Evolutionary conservation across 1,139 yeast species (phyloP).

Genomic region (Magnusiomyces fungicola): DNA sequence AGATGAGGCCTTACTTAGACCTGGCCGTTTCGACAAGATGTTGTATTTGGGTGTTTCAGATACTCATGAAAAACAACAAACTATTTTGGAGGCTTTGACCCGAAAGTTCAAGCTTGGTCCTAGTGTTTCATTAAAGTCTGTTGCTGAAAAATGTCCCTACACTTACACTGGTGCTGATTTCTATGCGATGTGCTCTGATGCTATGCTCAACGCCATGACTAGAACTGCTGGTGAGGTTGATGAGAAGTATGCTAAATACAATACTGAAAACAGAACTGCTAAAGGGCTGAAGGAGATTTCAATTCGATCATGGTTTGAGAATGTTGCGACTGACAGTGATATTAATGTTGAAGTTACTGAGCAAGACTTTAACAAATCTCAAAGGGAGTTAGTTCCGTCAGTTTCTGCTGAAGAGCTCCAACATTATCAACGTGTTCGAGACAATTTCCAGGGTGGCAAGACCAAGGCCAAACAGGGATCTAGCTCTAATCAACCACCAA

Average conservation of each 20-base stretch:
- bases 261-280: constrained; percentile 30
- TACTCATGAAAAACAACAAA: constrained; percentile 79
- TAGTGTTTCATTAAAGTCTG: constrained; percentile 49
- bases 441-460: constrained; percentile 54
- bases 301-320: constrained; percentile 89
- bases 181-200: constrained; percentile 90
- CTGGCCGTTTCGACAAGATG: constrained; percentile 95
- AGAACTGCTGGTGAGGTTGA: constrained; percentile 77
- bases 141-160: constrained; percentile 73
- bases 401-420: constrained; percentile 82
- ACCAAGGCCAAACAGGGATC: constrained; percentile 15
- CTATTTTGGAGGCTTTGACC: constrained; percentile 80
- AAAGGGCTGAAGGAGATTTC: constrained; percentile 37
- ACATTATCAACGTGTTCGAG: constrained; percentile 71
- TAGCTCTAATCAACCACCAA: no score
- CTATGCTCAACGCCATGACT: constrained; percentile 93
- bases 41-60: constrained; percentile 88
- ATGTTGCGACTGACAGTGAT: constrained; percentile 62
- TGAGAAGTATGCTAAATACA: constrained; percentile 48
- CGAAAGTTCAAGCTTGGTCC: constrained; percentile 62
- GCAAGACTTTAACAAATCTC: constrained; percentile 72
- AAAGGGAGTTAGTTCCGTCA: constrained; percentile 64
- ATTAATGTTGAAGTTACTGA: constrained; percentile 58
- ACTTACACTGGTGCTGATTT: constrained; percentile 97
- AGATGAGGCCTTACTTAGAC: constrained; percentile 89